Base-by-base conservation (phyloP, 768 basidiomycete genomes). In the Trametes villosa region DNA sequence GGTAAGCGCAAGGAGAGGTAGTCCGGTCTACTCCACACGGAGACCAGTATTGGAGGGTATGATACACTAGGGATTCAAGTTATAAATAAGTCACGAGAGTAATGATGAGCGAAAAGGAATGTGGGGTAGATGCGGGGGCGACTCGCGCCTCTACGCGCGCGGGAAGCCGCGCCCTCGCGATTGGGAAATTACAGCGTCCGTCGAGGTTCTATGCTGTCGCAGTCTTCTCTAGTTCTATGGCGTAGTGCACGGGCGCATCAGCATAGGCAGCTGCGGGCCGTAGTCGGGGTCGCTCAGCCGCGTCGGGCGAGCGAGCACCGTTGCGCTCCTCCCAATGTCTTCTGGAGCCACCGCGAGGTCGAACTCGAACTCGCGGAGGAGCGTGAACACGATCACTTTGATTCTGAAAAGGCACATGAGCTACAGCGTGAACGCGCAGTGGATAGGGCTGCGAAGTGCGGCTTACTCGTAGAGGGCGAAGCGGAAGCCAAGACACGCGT, bases 401-500 rank as follows among this genome's bases (percentile, higher is more conserved):
- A 69, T 68, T 63, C 71, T 72, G 27, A 7, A 13, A 26, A 17
- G 7, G 17, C 30, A 11, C 24, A 18, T 42, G 15, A 42, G 30
- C 52, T 42, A 26, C 20, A 12, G 50, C 26, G 2, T 17, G 24
- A 1, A 9, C 5, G 67, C 63, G 66, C 68, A 24, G 24, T 26
- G 50, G 9, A 34, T 4, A 8, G n/a, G 9, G 31, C 7, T 8
- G 49, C 20, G 20, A 36, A 18, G 24, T 42, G 40, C 22, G n/a
- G 29, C 22, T 15, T 61, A 86, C 83, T 86, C 86, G 29, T 82
- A 75, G n/a, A 88, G 69, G 5, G 87, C 78, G 67, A 89, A 89
- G 4, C 83, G 79, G 68, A 82, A 88, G 0, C 87, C 86, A 33
- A 89, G 87, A 59, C 88, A 90, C 0, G 85, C 79, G 26, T 81